A percentile compares a stretch with the other conserved stretches of the same genome.
phyloP scores from a whole-genome alignment of 2,329 filamentous ascomycete genomes.

The Aspergillus sp. region DNA sequence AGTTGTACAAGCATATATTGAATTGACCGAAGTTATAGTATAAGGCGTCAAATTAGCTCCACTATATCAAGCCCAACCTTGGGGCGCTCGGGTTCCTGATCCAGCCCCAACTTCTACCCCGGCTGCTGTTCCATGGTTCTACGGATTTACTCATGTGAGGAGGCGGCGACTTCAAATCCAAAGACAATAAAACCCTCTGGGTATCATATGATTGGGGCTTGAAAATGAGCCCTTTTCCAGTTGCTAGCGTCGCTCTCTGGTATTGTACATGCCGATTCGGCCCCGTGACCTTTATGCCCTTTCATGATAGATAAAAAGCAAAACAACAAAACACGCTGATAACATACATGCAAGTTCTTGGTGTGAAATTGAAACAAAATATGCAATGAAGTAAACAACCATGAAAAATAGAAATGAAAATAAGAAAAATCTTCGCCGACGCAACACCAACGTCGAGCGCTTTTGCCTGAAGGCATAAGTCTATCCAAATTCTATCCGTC shows the following conservation, averaged over 20 bases:
- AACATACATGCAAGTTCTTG: constrained; percentile 3
- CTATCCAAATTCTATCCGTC: constrained; percentile 15
- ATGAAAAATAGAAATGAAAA: neutral
- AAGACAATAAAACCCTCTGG: neutral
- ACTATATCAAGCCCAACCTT: constrained; percentile 5
- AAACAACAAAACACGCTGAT: constrained; percentile 6
- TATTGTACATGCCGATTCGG: constrained; percentile 11
- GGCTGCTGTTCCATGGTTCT: constrained; percentile 10
- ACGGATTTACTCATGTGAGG: neutral
- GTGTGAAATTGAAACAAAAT: neutral
- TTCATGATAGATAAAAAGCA: constrained; percentile 1
- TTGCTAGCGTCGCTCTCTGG: constrained; percentile 4
- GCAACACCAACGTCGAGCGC: neutral
- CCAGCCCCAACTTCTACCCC: neutral
- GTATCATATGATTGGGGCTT: constrained; percentile 6
- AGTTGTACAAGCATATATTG: neutral
- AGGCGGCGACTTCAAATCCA: neutral
- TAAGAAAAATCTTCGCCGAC: neutral
- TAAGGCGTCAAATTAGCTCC: constrained; percentile 3
- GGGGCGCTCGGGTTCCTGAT: constrained; percentile 11
- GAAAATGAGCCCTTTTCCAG: neutral
- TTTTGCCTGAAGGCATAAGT: neutral
- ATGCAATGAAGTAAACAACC: neutral
- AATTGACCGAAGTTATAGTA: neutral
- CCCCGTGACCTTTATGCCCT: constrained; percentile 1